Conservation (phyloP, 2,329 filamentous ascomycete species). For the Monilinia laxa region DNA sequence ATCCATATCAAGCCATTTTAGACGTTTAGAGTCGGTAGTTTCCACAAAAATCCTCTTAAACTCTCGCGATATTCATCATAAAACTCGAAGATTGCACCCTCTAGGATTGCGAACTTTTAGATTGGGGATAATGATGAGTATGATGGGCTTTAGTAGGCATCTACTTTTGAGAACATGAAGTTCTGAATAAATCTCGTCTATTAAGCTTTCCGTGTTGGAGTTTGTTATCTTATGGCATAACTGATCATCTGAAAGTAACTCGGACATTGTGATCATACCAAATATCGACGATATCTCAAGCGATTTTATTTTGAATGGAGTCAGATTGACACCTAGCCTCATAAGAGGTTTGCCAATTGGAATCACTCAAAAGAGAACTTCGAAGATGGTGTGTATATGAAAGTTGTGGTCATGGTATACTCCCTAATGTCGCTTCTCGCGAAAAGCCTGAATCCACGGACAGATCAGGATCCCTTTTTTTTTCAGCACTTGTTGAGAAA, state of each 20-base stretch:
- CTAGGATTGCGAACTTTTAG: background rate
- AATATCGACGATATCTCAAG: background rate
- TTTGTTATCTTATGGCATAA: too few species aligned
- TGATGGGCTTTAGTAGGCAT: background rate
- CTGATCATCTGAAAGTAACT: too few species aligned
- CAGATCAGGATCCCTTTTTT: background rate
- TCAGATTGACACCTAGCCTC: background rate
- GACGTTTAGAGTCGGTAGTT: background rate
- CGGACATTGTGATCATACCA: background rate
- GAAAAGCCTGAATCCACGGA: background rate
- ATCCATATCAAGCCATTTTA: background rate
- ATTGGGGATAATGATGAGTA: background rate
- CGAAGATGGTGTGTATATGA: background rate
- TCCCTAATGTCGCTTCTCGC: background rate
- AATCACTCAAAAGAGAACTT: background rate
- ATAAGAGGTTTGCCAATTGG: background rate
- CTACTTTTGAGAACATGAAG: background rate
- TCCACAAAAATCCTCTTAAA: background rate
- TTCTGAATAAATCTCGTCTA: background rate
- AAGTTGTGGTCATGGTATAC: background rate
- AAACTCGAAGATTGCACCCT: background rate
- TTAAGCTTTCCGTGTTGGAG: background rate
- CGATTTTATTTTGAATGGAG: background rate
- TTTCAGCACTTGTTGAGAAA: background rate
- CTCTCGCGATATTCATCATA: background rate